Conservation (phyloP, 2,329 filamentous ascomycete genomes). For the Pyricularia grisea region DNA sequence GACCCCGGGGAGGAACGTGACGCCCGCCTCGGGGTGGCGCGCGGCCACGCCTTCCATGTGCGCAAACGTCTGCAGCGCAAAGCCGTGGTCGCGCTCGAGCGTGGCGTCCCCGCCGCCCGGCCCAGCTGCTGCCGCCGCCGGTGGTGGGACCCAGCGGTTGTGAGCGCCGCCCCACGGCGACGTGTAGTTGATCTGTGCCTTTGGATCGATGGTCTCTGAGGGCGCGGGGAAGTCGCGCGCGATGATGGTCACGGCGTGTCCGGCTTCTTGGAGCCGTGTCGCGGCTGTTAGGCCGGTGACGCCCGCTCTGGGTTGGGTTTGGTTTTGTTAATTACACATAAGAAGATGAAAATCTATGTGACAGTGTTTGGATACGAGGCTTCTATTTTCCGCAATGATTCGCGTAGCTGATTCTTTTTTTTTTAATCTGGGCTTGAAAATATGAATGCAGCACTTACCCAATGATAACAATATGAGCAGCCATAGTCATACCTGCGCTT, state of each 20-base stretch:
- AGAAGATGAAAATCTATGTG: background rate
- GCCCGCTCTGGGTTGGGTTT: conserved; percentile 33
- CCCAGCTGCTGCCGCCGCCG: conserved; percentile 15
- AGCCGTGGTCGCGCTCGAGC: conserved; percentile 28
- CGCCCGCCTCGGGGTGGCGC: conserved; percentile 28
- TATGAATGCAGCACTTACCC: background rate
- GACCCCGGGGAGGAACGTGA: conserved; percentile 38
- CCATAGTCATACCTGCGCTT: background rate
- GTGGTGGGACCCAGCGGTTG: conserved; percentile 39
- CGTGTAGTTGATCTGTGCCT: conserved; percentile 37
- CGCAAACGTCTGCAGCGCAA: conserved; percentile 30
- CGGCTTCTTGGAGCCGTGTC: conserved; percentile 31
- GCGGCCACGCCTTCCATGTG: conserved; percentile 26
- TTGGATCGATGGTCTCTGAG: conserved; percentile 31
- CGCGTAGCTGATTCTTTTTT: background rate
- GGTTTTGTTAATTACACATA: background rate
- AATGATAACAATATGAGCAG: conserved; percentile 1
- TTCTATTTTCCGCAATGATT: too few species aligned
- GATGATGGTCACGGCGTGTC: conserved; percentile 30
- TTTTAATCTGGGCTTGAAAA: background rate
- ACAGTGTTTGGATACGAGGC: background rate
- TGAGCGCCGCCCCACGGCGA: conserved; percentile 50
- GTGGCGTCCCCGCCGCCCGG: background rate
- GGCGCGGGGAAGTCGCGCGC: conserved; percentile 37
- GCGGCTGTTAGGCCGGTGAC: conserved; percentile 42